Evolutionary conservation across 2,329 filamentous ascomycete species (phyloP).

Genomic region (Ilyonectria mors-panacis): DNA sequence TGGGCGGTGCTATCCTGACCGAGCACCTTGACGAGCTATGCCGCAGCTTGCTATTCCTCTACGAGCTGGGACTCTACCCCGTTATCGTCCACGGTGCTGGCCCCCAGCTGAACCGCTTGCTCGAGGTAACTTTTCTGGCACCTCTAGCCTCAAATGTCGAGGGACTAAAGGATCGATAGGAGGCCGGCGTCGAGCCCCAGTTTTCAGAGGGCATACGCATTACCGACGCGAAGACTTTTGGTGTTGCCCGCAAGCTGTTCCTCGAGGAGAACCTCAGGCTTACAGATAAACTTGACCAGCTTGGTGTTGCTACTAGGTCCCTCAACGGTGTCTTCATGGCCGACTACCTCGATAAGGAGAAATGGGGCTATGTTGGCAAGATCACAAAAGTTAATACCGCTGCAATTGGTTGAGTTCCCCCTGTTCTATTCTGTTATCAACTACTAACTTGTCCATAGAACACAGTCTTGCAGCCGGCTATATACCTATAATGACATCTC

Average conservation of each 20-base stretch:
- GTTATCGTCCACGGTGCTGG: constrained; percentile 96
- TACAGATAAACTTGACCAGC: constrained; percentile 86
- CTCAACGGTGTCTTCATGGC: constrained; percentile 94
- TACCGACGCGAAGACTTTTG: constrained; percentile 95
- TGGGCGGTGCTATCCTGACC: constrained; percentile 94
- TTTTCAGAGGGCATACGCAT: constrained; percentile 97
- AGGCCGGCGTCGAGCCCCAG: constrained; percentile 92
- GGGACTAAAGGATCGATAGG: no score
- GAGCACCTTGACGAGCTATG: constrained; percentile 95
- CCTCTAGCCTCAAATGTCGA: no score
- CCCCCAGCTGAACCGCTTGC: constrained; percentile 92
- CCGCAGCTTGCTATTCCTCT: constrained; percentile 89
- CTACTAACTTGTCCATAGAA: no score
- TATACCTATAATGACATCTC: constrained; percentile 98
- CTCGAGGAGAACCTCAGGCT: constrained; percentile 86
- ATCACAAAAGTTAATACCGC: constrained; percentile 95
- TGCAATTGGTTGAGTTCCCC: no score
- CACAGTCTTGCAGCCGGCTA: constrained; percentile 94
- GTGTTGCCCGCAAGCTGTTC: constrained; percentile 92
- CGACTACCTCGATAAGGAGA: constrained; percentile 96
- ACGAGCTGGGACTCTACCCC: constrained; percentile 94
- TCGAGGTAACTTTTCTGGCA: no score
- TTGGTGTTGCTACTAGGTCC: constrained; percentile 90
- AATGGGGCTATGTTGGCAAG: constrained; percentile 96
- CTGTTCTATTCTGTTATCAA: no score